These are phyloP conservation scores for Euphrasia confusa DNA, from an alignment of 257 asterid genomes.

Conservation along the genomic window DNA sequence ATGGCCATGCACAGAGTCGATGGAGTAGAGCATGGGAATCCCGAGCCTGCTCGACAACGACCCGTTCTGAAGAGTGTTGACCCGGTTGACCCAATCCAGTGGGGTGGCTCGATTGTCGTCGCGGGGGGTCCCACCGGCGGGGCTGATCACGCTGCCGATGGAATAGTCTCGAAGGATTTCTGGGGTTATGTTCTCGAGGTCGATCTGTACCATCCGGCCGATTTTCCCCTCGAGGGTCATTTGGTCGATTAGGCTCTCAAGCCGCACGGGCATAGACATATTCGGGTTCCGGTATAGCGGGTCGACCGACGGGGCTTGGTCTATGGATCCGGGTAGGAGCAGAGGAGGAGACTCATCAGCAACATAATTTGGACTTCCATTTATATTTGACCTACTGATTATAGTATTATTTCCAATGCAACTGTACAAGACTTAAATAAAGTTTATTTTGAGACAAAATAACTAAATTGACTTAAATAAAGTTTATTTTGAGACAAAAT, in stretches of 20 bases:
- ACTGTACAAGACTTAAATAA: no score
- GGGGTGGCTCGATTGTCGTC: constrained; percentile 18
- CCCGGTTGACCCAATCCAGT: constrained; percentile 21
- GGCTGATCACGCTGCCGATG: constrained; percentile 16
- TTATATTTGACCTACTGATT: no score
- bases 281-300: constrained; percentile 21
- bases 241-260: not conserved
- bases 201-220: constrained; percentile 6
- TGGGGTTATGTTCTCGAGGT: not conserved
- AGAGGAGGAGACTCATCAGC: constrained; percentile 15
- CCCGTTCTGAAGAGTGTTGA: constrained; percentile 9
- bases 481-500: no score
- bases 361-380: not conserved
- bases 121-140: constrained; percentile 16
- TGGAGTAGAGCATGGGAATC: constrained; percentile 10
- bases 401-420: no score
- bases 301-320: constrained; percentile 15
- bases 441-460: no score
- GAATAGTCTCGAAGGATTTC: constrained; percentile 6
- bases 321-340: not conserved
- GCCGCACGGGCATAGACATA: constrained; percentile 13
- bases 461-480: no score
- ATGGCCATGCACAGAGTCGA: constrained; percentile 10
- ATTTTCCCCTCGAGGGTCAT: constrained; percentile 7
- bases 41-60: not conserved